phyloP scores from a whole-genome alignment of 1,284 basidiomycete species.

The Cystobasidiaceae sp. region DNA sequence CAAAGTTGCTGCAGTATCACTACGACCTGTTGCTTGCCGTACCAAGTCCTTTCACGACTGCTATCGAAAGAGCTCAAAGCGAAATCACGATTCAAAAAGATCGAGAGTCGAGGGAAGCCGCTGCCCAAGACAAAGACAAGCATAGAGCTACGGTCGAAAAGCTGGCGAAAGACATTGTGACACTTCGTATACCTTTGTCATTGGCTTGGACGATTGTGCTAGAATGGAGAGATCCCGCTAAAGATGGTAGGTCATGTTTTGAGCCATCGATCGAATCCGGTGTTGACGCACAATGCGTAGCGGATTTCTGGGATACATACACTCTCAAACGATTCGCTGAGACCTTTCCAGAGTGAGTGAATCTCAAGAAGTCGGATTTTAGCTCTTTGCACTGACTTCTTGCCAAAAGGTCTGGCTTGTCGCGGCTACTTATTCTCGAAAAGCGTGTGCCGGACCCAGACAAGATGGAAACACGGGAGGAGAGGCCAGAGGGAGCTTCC shows the following conservation, averaged over 20 bases:
- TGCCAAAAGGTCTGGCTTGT: slow-evolving; percentile 31
- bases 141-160: slow-evolving; percentile 62
- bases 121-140: slow-evolving; percentile 52
- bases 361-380: not conserved
- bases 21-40: slow-evolving; percentile 58
- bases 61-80: slow-evolving; percentile 24
- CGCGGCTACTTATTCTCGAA: slow-evolving; percentile 17
- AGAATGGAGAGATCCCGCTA: slow-evolving; percentile 67
- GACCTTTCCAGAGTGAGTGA: slow-evolving; percentile 58
- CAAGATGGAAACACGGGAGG: not conserved
- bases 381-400: not conserved
- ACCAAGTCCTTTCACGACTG: slow-evolving; percentile 49
- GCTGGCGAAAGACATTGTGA: slow-evolving; percentile 64
- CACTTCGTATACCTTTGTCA: slow-evolving; percentile 68
- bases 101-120: slow-evolving; percentile 44
- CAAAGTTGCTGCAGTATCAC: slow-evolving; percentile 62
- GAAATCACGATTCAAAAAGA: slow-evolving; percentile 47
- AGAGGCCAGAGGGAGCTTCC: slow-evolving; percentile 49
- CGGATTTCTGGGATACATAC: slow-evolving; percentile 21
- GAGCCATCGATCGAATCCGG: not conserved
- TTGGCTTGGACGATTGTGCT: slow-evolving; percentile 72
- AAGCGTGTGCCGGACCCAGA: not conserved
- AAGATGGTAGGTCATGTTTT: slow-evolving; percentile 56
- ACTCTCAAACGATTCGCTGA: slow-evolving; percentile 61
- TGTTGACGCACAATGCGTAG: not conserved